Conservation (phyloP, 2,329 filamentous ascomycete genomes). For the Alternaria burnsii region DNA sequence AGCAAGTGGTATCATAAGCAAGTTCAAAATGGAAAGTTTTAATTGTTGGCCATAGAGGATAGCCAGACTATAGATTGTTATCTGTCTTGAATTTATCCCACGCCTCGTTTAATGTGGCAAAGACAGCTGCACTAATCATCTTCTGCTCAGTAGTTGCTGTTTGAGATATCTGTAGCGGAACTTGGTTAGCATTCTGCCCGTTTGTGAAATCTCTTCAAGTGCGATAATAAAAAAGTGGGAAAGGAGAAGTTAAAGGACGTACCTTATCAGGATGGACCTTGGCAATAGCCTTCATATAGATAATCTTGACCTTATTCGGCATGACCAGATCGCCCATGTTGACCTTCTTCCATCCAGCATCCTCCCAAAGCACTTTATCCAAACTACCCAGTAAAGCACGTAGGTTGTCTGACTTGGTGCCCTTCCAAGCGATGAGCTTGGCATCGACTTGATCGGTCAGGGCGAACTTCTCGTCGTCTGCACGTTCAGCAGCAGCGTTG, state of each 20-base stretch:
- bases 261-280: constrained; percentile 99
- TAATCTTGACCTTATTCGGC: constrained; percentile 93
- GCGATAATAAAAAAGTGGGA: neutral
- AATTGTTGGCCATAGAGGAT: neutral
- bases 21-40: neutral
- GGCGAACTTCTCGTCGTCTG: constrained; percentile 92
- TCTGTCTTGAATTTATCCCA: constrained; percentile 74
- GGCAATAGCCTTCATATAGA: constrained; percentile 98
- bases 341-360: constrained; percentile 95
- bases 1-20: neutral
- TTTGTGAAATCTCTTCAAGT: neutral
- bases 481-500: constrained; percentile 83
- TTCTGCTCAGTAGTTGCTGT: constrained; percentile 71
- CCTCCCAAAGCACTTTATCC: constrained; percentile 89
- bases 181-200: constrained; percentile 20
- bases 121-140: constrained; percentile 72
- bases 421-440: constrained; percentile 80
- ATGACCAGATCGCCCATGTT: constrained; percentile 92
- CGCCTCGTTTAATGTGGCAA: constrained; percentile 71
- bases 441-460: constrained; percentile 87
- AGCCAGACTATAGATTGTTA: constrained; percentile 52
- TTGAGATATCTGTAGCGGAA: constrained; percentile 60
- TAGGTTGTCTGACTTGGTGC: constrained; percentile 91
- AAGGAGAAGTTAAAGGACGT: constrained; percentile 33
- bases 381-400: constrained; percentile 86